Percentiles rank a stretch among this genome's conserved stretches.
phyloP scores from a whole-genome alignment of 2,329 filamentous ascomycete species.

The Fusarium fujikuroi region DNA sequence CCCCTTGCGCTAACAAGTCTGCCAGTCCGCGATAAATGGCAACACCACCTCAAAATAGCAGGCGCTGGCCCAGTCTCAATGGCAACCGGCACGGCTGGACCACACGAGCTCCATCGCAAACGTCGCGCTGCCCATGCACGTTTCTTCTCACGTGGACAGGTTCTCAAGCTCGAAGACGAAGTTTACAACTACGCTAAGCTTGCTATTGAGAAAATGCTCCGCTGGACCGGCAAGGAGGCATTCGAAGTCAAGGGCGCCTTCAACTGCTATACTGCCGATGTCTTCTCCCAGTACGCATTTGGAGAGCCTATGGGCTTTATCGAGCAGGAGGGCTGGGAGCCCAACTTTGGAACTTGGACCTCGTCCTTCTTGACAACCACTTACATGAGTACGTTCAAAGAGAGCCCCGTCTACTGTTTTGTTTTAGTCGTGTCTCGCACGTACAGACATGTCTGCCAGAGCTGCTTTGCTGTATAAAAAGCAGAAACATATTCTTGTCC shows the following conservation, averaged over 20 bases:
- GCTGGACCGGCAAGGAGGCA: constrained; percentile 32
- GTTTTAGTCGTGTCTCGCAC: no score
- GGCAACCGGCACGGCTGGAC: constrained; percentile 7
- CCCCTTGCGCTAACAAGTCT: not conserved
- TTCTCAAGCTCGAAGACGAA: constrained; percentile 45
- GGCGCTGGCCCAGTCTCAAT: constrained; percentile 23
- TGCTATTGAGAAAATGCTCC: constrained; percentile 48
- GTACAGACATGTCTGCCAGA: no score
- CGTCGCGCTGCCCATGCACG: constrained; percentile 46
- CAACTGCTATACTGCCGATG: constrained; percentile 53
- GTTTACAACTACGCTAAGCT: constrained; percentile 40
- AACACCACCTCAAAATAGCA: constrained; percentile 30
- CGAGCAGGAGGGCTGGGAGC: constrained; percentile 48
- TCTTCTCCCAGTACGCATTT: constrained; percentile 52
- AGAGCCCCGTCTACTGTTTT: no score
- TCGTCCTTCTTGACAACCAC: constrained; percentile 47
- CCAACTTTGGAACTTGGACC: constrained; percentile 51
- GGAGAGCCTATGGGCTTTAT: constrained; percentile 50
- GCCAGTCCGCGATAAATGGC: constrained; percentile 39
- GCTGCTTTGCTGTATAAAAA: no score
- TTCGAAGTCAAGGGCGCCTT: constrained; percentile 51
- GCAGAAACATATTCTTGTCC: no score
- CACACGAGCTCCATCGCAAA: constrained; percentile 49
- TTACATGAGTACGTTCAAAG: constrained; percentile 37
- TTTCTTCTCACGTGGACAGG: constrained; percentile 50